A percentile compares a stretch with the other conserved stretches of the same genome.
Conservation (phyloP, 2,329 filamentous ascomycete genomes). For the Cryphonectria nitschkei region DNA sequence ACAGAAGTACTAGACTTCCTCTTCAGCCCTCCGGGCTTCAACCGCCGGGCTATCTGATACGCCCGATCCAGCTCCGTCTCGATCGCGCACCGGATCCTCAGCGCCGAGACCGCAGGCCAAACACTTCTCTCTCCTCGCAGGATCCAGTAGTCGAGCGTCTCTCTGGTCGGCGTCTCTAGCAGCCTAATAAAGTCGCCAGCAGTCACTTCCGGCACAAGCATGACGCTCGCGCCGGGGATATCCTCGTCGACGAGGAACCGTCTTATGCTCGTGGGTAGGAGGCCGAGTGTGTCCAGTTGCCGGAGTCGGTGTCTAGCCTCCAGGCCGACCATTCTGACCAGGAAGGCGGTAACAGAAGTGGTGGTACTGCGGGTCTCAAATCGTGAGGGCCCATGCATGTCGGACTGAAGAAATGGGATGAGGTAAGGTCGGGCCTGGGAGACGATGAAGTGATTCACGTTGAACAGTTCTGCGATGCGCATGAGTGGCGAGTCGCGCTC, state of each 20-base stretch:
- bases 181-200: constrained; percentile 74
- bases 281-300: constrained; percentile 77
- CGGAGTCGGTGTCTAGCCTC: constrained; percentile 81
- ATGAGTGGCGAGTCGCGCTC: constrained; percentile 69
- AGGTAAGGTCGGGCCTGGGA: constrained; percentile 90
- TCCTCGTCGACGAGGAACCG: constrained; percentile 82
- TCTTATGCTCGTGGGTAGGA: constrained; percentile 71
- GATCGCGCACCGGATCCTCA: constrained; percentile 80
- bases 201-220: constrained; percentile 79
- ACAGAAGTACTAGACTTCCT: constrained; percentile 46
- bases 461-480: constrained; percentile 81
- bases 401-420: constrained; percentile 80
- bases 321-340: constrained; percentile 70
- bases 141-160: constrained; percentile 84
- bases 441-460: constrained; percentile 94
- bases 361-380: constrained; percentile 62
- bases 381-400: constrained; percentile 75
- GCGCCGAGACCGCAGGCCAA: constrained; percentile 84
- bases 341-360: constrained; percentile 59
- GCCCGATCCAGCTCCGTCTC: constrained; percentile 87
- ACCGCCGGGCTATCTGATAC: constrained; percentile 76
- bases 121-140: constrained; percentile 81
- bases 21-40: constrained; percentile 56
- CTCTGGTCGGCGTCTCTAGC: constrained; percentile 79
- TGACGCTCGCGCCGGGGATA: constrained; percentile 77